Base-by-base conservation (phyloP, 805 yeast genomes). In the Schwanniomyces pseudopolymorphus region DNA sequence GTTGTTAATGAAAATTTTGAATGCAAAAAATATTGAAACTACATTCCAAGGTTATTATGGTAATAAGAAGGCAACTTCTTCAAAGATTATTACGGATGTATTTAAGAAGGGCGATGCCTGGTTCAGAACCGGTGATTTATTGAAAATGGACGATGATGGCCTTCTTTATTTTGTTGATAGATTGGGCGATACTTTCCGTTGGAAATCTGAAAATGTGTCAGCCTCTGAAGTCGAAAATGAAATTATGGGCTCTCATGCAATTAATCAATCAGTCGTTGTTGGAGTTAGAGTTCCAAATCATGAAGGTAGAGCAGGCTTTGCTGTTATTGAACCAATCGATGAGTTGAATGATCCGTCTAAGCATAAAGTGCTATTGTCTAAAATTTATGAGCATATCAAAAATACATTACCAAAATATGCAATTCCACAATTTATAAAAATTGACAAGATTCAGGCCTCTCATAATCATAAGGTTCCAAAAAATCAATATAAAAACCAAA, bases 171-270 rank as follows among this genome's bases (percentile, higher is more conserved):
- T 91, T 65, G 89, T 90, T 39, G 98, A 91, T 71, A 75, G 98
- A 59, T 69, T 92, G 59, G 98, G 98, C 36, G 98, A 91, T 61
- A 92, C 97, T 0, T 91, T 87, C 72, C 77, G 98, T 56, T 91
- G 98, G 98, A 92, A 89, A 69, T 86, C 96, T 2, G 98, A 91
- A 69, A 91, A 91, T 64, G 97, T 92, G 9, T 83, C 94, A 14
- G 90, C 97, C 11, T 84, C 91, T 27, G 97, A 91, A 69, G 97
- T 91, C 33, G 97, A 92, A 61, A 87, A 85, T 59, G 84, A 83
- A 60, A 66, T 87, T 24, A 75, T 79, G 66, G 72, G 72, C 5
- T 67, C 75, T 4, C 59, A 66, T 39, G 64, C 64, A 4, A 70
- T 86, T 40, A 76, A 77, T 49, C 89, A 85, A 50, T 80, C 85